Base-by-base conservation (phyloP, 352 stramenopile species). In the Globisporangium nagaii region DNA sequence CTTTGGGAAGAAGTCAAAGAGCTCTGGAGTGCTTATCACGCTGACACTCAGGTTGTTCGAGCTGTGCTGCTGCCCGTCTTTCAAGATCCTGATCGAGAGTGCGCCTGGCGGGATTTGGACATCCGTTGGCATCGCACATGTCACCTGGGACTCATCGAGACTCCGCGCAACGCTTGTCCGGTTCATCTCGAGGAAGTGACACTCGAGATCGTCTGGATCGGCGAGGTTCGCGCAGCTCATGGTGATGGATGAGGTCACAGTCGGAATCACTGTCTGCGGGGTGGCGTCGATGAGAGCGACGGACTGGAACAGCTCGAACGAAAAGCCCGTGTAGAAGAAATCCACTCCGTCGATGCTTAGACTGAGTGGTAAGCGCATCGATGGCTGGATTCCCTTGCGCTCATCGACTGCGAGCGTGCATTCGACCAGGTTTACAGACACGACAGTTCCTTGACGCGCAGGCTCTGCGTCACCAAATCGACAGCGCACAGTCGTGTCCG, bases 321-420 rank as follows among this genome's bases (percentile, higher is more conserved):
- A 56, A 11, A 65, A 65, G 0, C 70, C 65, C 31, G 70, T 77
- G 8, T 66, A 56, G 32, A 78, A 65, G 11, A 58, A 79, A 4
- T 62, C 6, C 0, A 39, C 12, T 11, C 60, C 69, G 45, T 59
- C 59, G 40, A 79, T 52, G 32, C 66, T 73, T 24, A 81, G 44
- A 3, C 53, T 44, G 46, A 81, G 45, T 0, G 60, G 45, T 3
- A 80, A 35, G 9, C 19, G 39, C 17, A 15, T 9, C 1, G 25
- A 20, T n/a, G 46, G 3, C 25, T 56, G 35, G 17, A 40, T 15
- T 2, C 32, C 46, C 12, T 20, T 41, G 10, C 13, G 17, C 5
- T 31, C 30, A 20, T 9, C 49, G 13, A 48, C 48, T 0, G 13
- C 20, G 24, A 63, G 43, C 1, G 31, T 25, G 19, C 56, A 63